Base-by-base conservation (phyloP, 306 rosid genomes). In the Spatholobus suberectus region DNA sequence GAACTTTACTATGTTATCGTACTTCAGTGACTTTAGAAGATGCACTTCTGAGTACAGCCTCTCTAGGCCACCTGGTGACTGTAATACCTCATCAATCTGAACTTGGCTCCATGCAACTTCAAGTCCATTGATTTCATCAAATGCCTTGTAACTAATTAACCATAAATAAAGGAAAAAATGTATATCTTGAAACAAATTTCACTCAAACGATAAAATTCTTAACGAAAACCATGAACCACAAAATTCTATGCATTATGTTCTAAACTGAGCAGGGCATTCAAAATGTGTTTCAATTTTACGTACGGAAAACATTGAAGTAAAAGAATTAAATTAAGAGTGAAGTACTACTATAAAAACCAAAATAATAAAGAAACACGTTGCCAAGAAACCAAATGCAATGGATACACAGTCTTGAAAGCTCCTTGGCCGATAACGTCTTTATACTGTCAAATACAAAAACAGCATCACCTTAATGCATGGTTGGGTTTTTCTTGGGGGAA, bases 21-120 rank as follows among this genome's bases (percentile, higher is more conserved):
- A 96, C 71, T 85, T 87, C 78, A 94, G 78, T 17, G 92, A 86
- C 82, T 88, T 90, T 84, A 94, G 87, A 52, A 94, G 88, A 87
- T 85, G 96, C 57, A 94, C 98, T 83, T 94, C 98, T 38, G 96
- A 91, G 76, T 91, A 84, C 86, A 94, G 76, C 82, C 93, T 92
- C 75, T 63, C 70, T 63, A 35, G 11, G 23, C 44, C 70, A 34
- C 44, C 70, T 6, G 70, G 70, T 15, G 70, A 32, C 2, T 34
- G 70, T 34, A 63, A 34, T 15, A 63, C 24, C 43, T 63, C 70
- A 63, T 63, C 70, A 8, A 63, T 63, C 2, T 63, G 70, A 63
- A 63, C 40, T 34, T 63, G 70, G 70, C 70, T 63, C 70, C 70
- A 63, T 34, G 70, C 70, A 63, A 63, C 70, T 63, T 63, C 70